Percentiles rank a stretch among this genome's conserved stretches.
phyloP scores from a whole-genome alignment of 2,329 filamentous ascomycete genomes.

The Emydomyces testavorans region DNA sequence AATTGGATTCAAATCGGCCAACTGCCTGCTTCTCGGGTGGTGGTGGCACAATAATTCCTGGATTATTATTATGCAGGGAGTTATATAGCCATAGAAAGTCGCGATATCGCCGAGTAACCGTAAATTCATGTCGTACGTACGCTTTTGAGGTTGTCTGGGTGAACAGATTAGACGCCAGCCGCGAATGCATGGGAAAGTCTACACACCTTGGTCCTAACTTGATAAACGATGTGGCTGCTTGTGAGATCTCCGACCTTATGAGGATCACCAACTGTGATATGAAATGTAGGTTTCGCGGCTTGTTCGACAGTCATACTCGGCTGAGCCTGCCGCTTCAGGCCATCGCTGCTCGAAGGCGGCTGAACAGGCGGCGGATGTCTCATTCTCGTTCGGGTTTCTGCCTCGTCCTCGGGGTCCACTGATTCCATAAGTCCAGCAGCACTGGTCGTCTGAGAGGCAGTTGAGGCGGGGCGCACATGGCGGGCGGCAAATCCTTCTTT shows the following conservation, averaged over 20 bases:
- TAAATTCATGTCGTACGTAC: slow-evolving; percentile 83
- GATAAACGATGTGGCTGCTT: slow-evolving; percentile 95
- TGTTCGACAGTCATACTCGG: slow-evolving; percentile 87
- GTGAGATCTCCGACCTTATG: slow-evolving; percentile 97
- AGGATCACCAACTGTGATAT: slow-evolving; percentile 86
- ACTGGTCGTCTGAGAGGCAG: slow-evolving; percentile 38
- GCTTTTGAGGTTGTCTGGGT: slow-evolving; percentile 82
- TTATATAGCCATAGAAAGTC: slow-evolving; percentile 98
- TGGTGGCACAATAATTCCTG: slow-evolving; percentile 86
- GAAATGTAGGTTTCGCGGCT: slow-evolving; percentile 81
- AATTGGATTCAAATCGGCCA: slow-evolving; percentile 89
- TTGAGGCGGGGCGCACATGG: slow-evolving; percentile 29
- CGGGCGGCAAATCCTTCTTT: slow-evolving; percentile 42
- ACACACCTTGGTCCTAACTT: slow-evolving; percentile 76
- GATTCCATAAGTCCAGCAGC: slow-evolving; percentile 48
- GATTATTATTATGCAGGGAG: slow-evolving; percentile 85
- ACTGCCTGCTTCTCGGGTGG: slow-evolving; percentile 97
- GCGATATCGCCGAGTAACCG: slow-evolving; percentile 83
- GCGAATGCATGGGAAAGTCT: not conserved
- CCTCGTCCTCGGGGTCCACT: slow-evolving; percentile 60
- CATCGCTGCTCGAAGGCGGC: slow-evolving; percentile 36
- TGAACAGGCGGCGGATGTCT: slow-evolving; percentile 50
- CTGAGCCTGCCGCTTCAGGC: slow-evolving; percentile 43
- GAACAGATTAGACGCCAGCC: not conserved
- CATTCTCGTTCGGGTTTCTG: slow-evolving; percentile 51